Conservation (phyloP, 345 rosid genomes). For the Balakata baccata region DNA sequence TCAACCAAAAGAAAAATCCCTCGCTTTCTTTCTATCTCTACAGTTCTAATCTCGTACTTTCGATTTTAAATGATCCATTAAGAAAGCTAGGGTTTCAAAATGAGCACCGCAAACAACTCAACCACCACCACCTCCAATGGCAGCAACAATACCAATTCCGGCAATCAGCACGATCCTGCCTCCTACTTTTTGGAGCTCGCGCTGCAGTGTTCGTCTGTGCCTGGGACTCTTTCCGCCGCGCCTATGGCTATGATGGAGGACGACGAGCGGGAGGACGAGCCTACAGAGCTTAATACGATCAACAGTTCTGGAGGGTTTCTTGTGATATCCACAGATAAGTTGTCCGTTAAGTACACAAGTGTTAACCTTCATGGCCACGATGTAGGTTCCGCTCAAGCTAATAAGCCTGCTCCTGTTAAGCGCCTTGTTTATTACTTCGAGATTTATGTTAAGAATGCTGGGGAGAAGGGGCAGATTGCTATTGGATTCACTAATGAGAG, state of each 20-base stretch:
- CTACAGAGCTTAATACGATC: constrained; percentile 80
- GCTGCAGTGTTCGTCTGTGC: constrained; percentile 21
- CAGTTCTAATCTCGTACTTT: background rate
- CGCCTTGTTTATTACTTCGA: constrained; percentile 83
- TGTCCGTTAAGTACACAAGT: constrained; percentile 65
- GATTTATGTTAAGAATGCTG: constrained; percentile 76
- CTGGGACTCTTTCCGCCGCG: constrained; percentile 20
- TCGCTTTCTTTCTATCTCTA: background rate
- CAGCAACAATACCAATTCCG: constrained; percentile 11
- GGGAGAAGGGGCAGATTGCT: constrained; percentile 66
- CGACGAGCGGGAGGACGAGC: constrained; percentile 58
- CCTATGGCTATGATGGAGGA: constrained; percentile 19
- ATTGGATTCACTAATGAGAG: constrained; percentile 78
- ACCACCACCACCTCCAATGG: background rate
- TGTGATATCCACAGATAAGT: constrained; percentile 73
- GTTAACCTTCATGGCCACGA: constrained; percentile 70
- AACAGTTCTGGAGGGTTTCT: constrained; percentile 86
- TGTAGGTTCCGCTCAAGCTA: constrained; percentile 83
- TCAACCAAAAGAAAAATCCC: background rate
- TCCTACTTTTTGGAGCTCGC: constrained; percentile 48
- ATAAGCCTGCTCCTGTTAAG: constrained; percentile 74
- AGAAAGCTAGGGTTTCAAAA: background rate
- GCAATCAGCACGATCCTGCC: constrained; percentile 42
- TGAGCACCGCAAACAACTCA: constrained; percentile 6
- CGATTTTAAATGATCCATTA: background rate